Evolutionary conservation across 768 basidiomycete species (phyloP).

Genomic region (Hypholoma fasciculare): DNA sequence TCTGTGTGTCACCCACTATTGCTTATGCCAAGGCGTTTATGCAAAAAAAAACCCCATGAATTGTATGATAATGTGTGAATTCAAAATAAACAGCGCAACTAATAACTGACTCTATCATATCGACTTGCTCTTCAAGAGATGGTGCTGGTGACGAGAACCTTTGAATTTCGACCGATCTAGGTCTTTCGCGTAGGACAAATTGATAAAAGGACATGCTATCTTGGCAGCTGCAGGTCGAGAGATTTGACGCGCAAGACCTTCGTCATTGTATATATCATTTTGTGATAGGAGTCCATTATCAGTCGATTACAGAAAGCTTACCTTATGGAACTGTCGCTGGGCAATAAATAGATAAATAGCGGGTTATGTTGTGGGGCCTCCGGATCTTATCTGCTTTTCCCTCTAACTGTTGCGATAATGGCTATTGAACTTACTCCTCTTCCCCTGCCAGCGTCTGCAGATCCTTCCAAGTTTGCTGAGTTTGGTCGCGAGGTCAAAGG

Average conservation of each 20-base stretch:
- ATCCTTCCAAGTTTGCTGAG: slow-evolving; percentile 60
- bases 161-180: neutral
- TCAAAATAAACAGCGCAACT: neutral
- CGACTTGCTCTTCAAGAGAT: neutral
- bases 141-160: neutral
- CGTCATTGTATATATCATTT: neutral
- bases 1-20: slow-evolving; percentile 22
- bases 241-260: neutral
- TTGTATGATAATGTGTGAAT: slow-evolving; percentile 9
- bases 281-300: neutral
- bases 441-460: slow-evolving; percentile 71
- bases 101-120: neutral
- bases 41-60: slow-evolving; percentile 20
- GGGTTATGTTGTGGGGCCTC: neutral
- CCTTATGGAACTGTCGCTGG: neutral
- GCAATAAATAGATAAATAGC: slow-evolving; percentile 11
- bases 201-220: neutral
- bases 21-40: slow-evolving; percentile 25
- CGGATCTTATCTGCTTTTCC: slow-evolving; percentile 4
- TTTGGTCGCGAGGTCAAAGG: slow-evolving; percentile 83
- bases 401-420: slow-evolving; percentile 40
- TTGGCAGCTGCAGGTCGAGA: neutral
- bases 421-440: slow-evolving; percentile 66
- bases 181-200: neutral
- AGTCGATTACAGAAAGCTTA: neutral